Base-by-base conservation (phyloP, 2,329 filamentous ascomycete genomes). In the Cladosporium sp. region DNA sequence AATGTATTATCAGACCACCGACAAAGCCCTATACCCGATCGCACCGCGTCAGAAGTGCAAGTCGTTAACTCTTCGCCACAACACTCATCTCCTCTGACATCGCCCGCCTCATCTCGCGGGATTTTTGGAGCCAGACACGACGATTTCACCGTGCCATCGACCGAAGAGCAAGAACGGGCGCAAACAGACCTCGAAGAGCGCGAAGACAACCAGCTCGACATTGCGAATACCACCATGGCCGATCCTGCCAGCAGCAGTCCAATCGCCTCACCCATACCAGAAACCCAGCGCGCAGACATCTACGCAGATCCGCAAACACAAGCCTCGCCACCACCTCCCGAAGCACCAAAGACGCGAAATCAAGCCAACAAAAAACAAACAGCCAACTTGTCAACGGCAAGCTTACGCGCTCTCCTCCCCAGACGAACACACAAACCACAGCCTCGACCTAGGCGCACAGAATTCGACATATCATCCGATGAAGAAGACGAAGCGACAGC, bases 321-420 rank as follows among this genome's bases (percentile, higher is more conserved):
- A 42, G 33, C 53, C 16, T 62, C 61, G 25, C 60, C 59, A 30
- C 50, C 53, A 16, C 52, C 25, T 32, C 55, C 51, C 3, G 47
- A 38, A 38, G 46, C 29, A 15, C 25, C 30, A 16, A 48, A 33
- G 30, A 48, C 45, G 29, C 36, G 45, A 48, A 40, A 27, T 19
- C 41, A 43, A 50, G 60, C 27, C 56, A 60, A 29, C 13, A 59
- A 52, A 18, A 54, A 48, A 36, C 61, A 57, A 45, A 41, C 20
- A 57, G 53, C 58, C 51, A 60, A 59, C 15, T 54, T 67, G 25
- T 70, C 70, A 7, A 75, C 73, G 20, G 70, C 72, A 3, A 67
- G 68, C 20, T 60, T 76, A 16, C 72, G 74, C 53, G 62, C 65
- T 6, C 57, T 76, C 7, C 62, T 76, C 13, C 73, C 73, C 9